Evolutionary conservation across 768 basidiomycete genomes (phyloP).

Genomic region (Clitopilus hobsonii): DNA sequence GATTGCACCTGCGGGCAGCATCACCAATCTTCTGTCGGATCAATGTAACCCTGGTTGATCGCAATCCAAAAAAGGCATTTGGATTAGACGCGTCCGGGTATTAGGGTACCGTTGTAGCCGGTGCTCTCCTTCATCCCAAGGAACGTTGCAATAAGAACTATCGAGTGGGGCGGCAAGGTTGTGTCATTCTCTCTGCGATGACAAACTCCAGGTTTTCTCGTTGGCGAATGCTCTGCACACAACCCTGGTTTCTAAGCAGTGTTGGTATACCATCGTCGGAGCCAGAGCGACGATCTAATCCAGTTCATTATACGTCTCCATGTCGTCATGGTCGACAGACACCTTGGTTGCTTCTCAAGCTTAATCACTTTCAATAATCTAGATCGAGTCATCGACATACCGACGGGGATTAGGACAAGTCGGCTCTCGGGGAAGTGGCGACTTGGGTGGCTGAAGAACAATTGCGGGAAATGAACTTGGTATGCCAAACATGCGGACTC

Average conservation of each 20-base stretch:
- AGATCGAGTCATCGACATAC: not conserved
- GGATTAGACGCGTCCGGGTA: not conserved
- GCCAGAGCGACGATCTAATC: not conserved
- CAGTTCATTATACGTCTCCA: not conserved
- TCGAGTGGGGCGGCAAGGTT: not conserved
- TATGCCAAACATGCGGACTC: not conserved
- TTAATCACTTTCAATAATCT: not conserved
- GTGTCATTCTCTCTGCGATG: not conserved
- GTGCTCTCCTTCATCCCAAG: not conserved
- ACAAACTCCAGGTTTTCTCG: not conserved
- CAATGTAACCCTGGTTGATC: not conserved
- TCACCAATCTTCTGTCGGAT: not conserved
- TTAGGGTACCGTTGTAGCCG: not conserved
- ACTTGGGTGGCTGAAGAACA: not conserved
- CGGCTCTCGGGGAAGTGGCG: not conserved
- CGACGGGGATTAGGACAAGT: not conserved
- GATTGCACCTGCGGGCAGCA: not conserved
- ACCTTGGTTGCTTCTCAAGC: not conserved
- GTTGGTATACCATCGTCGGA: not conserved
- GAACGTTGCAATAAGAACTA: not conserved
- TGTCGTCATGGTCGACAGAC: not conserved
- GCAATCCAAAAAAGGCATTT: not conserved
- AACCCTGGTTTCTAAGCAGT: constrained; percentile 1
- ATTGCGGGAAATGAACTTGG: not conserved
- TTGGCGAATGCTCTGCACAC: not conserved